Base-by-base conservation (phyloP, 345 rosid species). In the Brassica juncea region DNA sequence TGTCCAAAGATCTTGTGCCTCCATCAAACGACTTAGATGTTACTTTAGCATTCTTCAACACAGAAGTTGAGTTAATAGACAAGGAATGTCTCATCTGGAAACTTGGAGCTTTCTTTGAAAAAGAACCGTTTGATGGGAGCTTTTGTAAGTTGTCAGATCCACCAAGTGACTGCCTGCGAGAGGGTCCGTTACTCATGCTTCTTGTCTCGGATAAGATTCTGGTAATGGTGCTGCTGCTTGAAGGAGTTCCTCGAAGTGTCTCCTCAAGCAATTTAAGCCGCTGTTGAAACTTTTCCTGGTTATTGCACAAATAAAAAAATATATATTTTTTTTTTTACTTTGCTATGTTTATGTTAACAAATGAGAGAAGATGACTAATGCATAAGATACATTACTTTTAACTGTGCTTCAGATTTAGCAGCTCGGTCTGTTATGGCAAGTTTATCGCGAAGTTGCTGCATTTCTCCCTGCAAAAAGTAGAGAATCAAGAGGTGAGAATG, bases 1-100 rank as follows among this genome's bases (percentile, higher is more conserved):
- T 86, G 78, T 92, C 99, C 82, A 92, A 80, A 66, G 97, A 94
- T 81, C 99, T 88, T 65, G 97, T 90, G 72, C 99, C 99, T 68
- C 99, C 99, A 84, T 94, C 99, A 80, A 94, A 94, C 71, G 99
- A 94, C 86, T 89, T 94, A 34, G 99, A 92, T 78, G 98, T 87
- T 82, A 98, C 98, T 85, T 91, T 94, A 59, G 96, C 99, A 86
- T 94, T 91, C 92, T 89, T 92, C 75, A 95, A 88, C 72, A 90
- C 90, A 4, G 90, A 35, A 76, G 82, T 85, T 54, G 90, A 86
- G 72, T 92, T 89, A 73, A 87, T 82, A 60, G 97, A 88, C 42
- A 61, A 73, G 11, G 78, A 79, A 60, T 73, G 72, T 78, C 92
- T 88, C 61, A 87, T 84, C 77, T 58, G 92, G 2, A 85, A 85